Evolutionary conservation across 2,329 filamentous ascomycete genomes (phyloP), one percentile per base, ranked within the genome.

Genomic region (Arthrobotrys sphaeroides): DNA sequence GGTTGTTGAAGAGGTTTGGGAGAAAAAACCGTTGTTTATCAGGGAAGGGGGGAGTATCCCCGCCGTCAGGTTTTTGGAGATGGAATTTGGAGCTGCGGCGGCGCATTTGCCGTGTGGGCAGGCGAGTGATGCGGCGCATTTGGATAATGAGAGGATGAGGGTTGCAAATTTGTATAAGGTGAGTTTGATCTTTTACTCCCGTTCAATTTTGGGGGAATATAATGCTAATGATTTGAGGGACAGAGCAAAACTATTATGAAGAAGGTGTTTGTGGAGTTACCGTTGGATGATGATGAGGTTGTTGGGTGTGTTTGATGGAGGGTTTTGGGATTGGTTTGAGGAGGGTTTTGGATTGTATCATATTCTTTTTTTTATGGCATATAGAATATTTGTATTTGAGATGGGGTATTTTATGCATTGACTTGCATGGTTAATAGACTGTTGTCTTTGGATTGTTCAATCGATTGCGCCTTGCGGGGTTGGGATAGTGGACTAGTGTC

Each of bases 11-110:
- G 88, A 91, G 47, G 93, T 91, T 0, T 99, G 95, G 95, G 89
- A 68, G 59, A 73, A 78, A 5, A 91, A 90, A 79, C 94, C 94
- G 0, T 85, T 99, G 2, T 98, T 96, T 81, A 99, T 99, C 78
- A 88, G 95, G 7, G 95, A 99, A 83, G 95, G 95, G 10, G 95
- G 95, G 3, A 96, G 91, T 0, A 99, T 99, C 78, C 95, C 95
- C 0, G 92, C 92, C 0, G 98, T 98, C 68, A 86, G 95, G 4
- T 98, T 98, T 81, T 82, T 98, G 38, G 94, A 98, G 82, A 97
- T 97, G 84, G 93, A 96, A 80, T 97, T 98, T 81, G 87, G 87
- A 1, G 95, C 95, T 0, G 93, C 94, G 0, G 94, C 95, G 0
- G 94, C 94, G 0, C 94, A 98, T 82, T 83, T 99, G 33, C 96